Evolutionary conservation across 2,329 filamentous ascomycete species (phyloP), one percentile per base, ranked within the genome.

Genomic region (Chaetomiaceae sp.): DNA sequence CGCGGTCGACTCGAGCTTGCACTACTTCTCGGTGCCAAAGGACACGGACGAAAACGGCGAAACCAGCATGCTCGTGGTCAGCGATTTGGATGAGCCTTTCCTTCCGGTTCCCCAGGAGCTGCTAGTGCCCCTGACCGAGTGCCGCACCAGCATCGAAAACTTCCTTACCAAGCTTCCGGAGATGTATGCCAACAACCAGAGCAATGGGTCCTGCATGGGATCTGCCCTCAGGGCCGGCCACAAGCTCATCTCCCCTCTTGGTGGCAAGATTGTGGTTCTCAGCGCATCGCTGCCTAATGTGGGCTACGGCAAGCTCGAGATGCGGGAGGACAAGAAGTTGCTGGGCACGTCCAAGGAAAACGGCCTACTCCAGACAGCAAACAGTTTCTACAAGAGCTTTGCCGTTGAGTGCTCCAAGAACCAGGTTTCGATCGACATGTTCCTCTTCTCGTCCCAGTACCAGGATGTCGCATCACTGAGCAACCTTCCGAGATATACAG

Each of bases 401-500:
- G 94, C 94, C 0, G 94, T 99, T 3, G 94, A 99, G 69, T 99
- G 94, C 72, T 96, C 91, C 33, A 99, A 99, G 76, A 95, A 95
- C 62, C 94, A 99, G 71, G 94, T 99, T 25, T 97, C 91, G 0
- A 90, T 99, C 61, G 91, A 96, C 69, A 96, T 96, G 91, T 96
- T 96, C 76, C 77, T 96, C 46, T 96, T 96, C 74, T 94, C 89
- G 4, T 91, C 90, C 14, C 89, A 94, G 67, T 96, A 99, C 70
- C 94, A 97, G 71, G 94, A 99, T 68, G 94, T 99, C 47, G 94
- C 94, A 5, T 96, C 91, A 29, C 78, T 99, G 49, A 96, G 90
- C 76, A 96, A 96, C 69, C 78, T 99, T 44, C 94, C 94, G 42
- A 80, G 94, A 63, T 99, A 97, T 68, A 97, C 94, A 21, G 94